These are phyloP conservation scores for Fusarium sp. DNA, from an alignment of 2,329 filamentous ascomycete genomes.

Conservation along the genomic window DNA sequence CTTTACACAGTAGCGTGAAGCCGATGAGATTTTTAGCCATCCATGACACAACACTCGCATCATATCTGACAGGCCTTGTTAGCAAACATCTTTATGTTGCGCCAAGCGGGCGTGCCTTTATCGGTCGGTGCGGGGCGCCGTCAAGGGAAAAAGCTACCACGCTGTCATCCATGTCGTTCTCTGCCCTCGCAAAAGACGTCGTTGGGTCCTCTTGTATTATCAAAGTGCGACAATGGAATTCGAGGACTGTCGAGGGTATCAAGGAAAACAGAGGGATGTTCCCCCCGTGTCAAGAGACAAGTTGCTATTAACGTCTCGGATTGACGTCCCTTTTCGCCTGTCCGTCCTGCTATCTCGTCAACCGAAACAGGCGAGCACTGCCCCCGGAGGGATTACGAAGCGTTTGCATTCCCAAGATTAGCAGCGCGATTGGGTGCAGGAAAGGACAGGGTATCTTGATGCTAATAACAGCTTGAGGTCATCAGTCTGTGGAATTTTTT, in stretches of 20 bases:
- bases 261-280: neutral
- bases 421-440: slow-evolving; percentile 6
- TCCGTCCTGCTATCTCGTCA: slow-evolving; percentile 1
- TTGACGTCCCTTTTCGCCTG: slow-evolving; percentile 4
- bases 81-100: slow-evolving; percentile 30
- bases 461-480: neutral
- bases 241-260: neutral
- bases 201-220: slow-evolving; percentile 2
- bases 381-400: slow-evolving; percentile 21
- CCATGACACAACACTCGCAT: slow-evolving; percentile 45
- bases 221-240: neutral
- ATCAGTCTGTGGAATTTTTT: slow-evolving; percentile 1
- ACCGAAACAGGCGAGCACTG: slow-evolving; percentile 30
- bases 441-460: neutral
- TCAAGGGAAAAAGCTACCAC: slow-evolving; percentile 22
- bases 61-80: slow-evolving; percentile 35
- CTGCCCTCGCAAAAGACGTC: slow-evolving; percentile 11
- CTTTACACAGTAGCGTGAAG: slow-evolving; percentile 20
- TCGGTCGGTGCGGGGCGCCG: slow-evolving; percentile 31
- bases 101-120: slow-evolving; percentile 34
- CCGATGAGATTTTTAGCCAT: slow-evolving; percentile 20
- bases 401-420: slow-evolving; percentile 23
- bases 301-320: neutral
- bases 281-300: neutral
- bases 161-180: slow-evolving; percentile 31